Conservation (phyloP, 768 basidiomycete species). For the Hygrophoropsis aurantiaca region DNA sequence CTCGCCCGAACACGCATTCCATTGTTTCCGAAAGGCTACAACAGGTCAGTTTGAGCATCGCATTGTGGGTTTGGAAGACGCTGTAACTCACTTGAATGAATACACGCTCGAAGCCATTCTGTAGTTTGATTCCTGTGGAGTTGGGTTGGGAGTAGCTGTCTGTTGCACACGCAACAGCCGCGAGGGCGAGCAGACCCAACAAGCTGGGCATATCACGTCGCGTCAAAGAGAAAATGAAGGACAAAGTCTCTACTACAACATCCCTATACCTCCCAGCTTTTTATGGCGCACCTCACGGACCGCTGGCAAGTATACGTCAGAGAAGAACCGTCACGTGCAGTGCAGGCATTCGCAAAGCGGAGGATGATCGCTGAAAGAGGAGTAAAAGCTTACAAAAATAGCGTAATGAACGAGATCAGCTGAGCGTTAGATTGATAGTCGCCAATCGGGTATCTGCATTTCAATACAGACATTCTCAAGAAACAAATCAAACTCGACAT, state of each 20-base stretch:
- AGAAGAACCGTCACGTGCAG: neutral
- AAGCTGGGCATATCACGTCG: conserved; percentile 2
- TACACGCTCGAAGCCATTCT: conserved; percentile 35
- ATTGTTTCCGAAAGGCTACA: conserved; percentile 37
- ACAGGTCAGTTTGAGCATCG: neutral
- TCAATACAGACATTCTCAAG: too few relatives aligned
- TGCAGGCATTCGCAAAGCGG: neutral
- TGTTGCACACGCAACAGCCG: neutral
- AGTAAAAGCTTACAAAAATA: neutral
- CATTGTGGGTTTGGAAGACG: neutral
- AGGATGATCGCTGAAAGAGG: too few relatives aligned
- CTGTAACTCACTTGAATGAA: conserved; percentile 29
- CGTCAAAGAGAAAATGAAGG: too few relatives aligned
- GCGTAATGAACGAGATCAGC: neutral
- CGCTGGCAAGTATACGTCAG: neutral
- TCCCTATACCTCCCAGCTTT: neutral
- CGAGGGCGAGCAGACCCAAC: neutral
- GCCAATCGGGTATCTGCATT: too few relatives aligned
- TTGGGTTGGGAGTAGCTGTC: conserved; percentile 1
- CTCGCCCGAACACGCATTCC: conserved; percentile 37
- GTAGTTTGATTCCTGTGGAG: conserved; percentile 33
- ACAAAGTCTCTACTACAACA: too few relatives aligned
- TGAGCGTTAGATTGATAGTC: neutral
- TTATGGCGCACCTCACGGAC: neutral
- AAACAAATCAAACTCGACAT: neutral